A percentile compares a stretch with the other conserved stretches of the same genome.
Conservation (phyloP, 129 eudicot species). For the Arctium lappa region DNA sequence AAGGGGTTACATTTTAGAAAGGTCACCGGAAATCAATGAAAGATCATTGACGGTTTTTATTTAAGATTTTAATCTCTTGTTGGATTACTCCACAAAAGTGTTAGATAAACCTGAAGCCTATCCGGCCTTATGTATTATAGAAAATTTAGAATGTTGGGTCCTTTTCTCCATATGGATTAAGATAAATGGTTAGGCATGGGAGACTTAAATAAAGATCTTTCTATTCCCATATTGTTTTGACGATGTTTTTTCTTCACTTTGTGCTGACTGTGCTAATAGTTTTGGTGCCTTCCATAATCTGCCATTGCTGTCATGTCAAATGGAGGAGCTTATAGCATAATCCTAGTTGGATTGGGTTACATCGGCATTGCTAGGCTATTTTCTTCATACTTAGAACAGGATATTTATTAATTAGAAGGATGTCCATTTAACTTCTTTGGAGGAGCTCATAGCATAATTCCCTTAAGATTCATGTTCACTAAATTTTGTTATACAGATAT, state of each 20-base stretch:
- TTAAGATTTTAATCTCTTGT: neutral
- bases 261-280: neutral
- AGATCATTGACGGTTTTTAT: neutral
- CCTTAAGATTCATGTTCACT: neutral
- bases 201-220: too few relatives aligned
- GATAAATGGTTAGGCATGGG: neutral
- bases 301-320: neutral
- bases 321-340: neutral
- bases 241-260: too few relatives aligned
- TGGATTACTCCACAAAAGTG: neutral
- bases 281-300: neutral
- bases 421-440: neutral
- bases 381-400: neutral
- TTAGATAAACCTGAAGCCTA: neutral
- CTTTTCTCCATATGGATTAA: neutral
- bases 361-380: neutral
- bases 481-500: conserved; percentile 55
- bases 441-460: neutral
- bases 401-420: neutral
- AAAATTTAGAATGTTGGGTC: too few relatives aligned
- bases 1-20: neutral
- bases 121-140: neutral
- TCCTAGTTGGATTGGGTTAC: neutral
- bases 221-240: too few relatives aligned
- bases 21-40: neutral